Percentiles rank a stretch among this genome's conserved stretches.
phyloP scores from a whole-genome alignment of 805 yeast species.

The Saccharomyces eubayanus region DNA sequence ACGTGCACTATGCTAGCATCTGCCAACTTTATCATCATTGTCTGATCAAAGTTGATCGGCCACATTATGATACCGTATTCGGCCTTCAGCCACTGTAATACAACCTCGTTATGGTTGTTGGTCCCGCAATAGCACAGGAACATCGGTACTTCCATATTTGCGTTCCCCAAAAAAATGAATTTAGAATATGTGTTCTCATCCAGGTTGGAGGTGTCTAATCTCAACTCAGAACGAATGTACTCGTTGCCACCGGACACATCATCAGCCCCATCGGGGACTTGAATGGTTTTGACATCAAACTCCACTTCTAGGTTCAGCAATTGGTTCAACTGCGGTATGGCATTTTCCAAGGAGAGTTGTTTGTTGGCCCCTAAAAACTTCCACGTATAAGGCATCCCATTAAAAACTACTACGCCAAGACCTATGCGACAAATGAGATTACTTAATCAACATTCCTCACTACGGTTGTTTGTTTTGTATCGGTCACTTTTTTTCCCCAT shows the following conservation, averaged over 20 bases:
- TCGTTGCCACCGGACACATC: slow-evolving; percentile 2
- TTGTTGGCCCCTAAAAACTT: slow-evolving; percentile 7
- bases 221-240: slow-evolving; percentile 8
- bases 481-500: background rate
- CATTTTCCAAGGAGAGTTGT: background rate
- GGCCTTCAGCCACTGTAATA: slow-evolving; percentile 26
- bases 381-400: slow-evolving; percentile 13
- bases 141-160: slow-evolving; percentile 10
- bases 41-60: slow-evolving; percentile 19
- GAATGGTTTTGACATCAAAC: background rate
- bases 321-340: background rate
- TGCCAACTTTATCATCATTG: slow-evolving; percentile 19
- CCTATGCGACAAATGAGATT: background rate
- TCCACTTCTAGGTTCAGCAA: background rate
- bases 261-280: background rate
- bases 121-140: slow-evolving; percentile 11
- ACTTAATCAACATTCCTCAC: background rate
- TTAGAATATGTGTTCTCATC: slow-evolving; percentile 3
- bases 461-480: background rate
- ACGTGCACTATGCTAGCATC: slow-evolving; percentile 17
- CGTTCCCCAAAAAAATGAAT: slow-evolving; percentile 7
- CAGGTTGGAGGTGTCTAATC: slow-evolving; percentile 1
- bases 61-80: slow-evolving; percentile 21
- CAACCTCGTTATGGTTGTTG: background rate
- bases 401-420: background rate